Evolutionary conservation across 2,329 filamentous ascomycete species (phyloP), one percentile per base, ranked within the genome.

Genomic region (Arthrobotrys iridis): DNA sequence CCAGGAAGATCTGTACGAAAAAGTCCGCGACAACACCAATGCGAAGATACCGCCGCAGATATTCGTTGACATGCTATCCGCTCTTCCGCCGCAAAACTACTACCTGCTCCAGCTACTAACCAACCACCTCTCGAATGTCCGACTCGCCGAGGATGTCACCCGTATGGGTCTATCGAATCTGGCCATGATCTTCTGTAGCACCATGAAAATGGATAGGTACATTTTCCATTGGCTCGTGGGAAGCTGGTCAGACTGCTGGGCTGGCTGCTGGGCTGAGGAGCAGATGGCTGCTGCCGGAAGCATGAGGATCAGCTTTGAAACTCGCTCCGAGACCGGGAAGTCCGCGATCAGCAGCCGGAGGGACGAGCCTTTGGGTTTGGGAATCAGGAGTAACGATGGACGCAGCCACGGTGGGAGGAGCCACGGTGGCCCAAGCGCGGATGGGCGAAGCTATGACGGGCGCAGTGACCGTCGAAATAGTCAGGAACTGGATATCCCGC

Each of bases 151-250:
- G 24, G 78, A 79, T 45, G 50, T 79, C 46, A 80, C 79, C 55
- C 79, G 78, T 35, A 80, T 80, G 79, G 77, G 77, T 11, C 77
- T 79, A 11, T 77, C 79, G 11, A 80, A 80, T 64, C 67, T 80
- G 60, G 79, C 77, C 46, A 80, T 80, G 79, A 79, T 80, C 43
- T 80, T 80, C 64, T 80, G 79, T 41, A 78, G 78, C 24, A 79
- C 78, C 43, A 77, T 80, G 52, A 77, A 79, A 46, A 78, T 80
- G 46, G 79, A 80, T 72, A 77, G 79, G 22, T 80, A 79, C 65
- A 78, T 77, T 50, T 80, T 80, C 46, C 79, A 79, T 45, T 80
- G 79, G 79, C 74, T 80, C 40, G 79, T 79, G 26, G 76, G 76
- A 46, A 78, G 77, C 46, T 80, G 78, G 78, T 77, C 70, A 15